A percentile compares a stretch with the other conserved stretches of the same genome.
These are phyloP conservation scores for Umbelopsis isabellina DNA, from an alignment of 192 early-diverging fungal species.

Conservation along the genomic window DNA sequence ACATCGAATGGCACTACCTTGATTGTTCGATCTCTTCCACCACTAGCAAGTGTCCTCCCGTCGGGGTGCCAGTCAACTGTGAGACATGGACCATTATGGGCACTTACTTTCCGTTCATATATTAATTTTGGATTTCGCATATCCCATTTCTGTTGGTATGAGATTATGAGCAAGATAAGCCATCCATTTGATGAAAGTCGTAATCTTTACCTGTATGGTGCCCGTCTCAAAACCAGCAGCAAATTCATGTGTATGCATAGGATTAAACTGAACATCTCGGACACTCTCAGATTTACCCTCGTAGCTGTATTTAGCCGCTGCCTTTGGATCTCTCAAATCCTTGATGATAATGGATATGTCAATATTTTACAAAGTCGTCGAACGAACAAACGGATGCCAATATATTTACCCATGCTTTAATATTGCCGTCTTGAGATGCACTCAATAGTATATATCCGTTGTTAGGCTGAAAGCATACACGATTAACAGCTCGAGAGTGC, in stretches of 20 bases:
- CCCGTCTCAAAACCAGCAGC: slow-evolving; percentile 85
- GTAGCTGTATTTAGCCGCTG: slow-evolving; percentile 57
- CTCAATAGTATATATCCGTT: slow-evolving; percentile 70
- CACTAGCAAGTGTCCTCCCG: slow-evolving; percentile 71
- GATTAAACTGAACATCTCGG: slow-evolving; percentile 80
- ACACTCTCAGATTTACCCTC: slow-evolving; percentile 79
- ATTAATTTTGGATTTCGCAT: slow-evolving; percentile 60
- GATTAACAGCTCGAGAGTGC: slow-evolving; percentile 73
- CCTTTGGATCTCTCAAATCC: slow-evolving; percentile 63
- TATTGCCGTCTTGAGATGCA: slow-evolving; percentile 74
- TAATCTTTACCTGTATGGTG: slow-evolving; percentile 60
- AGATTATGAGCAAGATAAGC: not conserved
- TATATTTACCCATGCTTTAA: slow-evolving; percentile 74
- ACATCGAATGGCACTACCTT: slow-evolving; percentile 48
- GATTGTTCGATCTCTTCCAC: slow-evolving; percentile 77
- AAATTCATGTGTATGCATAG: slow-evolving; percentile 61
- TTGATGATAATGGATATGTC: slow-evolving; percentile 14
- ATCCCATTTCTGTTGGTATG: slow-evolving; percentile 69
- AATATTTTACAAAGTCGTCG: not conserved
- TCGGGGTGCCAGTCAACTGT: slow-evolving; percentile 78
- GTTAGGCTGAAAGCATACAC: slow-evolving; percentile 77
- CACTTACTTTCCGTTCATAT: slow-evolving; percentile 67
- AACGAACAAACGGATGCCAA: not conserved
- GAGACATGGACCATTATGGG: slow-evolving; percentile 72
- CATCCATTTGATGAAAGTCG: not conserved